Conservation (phyloP, 129 eudicot genomes). For the Glebionis coronaria region DNA sequence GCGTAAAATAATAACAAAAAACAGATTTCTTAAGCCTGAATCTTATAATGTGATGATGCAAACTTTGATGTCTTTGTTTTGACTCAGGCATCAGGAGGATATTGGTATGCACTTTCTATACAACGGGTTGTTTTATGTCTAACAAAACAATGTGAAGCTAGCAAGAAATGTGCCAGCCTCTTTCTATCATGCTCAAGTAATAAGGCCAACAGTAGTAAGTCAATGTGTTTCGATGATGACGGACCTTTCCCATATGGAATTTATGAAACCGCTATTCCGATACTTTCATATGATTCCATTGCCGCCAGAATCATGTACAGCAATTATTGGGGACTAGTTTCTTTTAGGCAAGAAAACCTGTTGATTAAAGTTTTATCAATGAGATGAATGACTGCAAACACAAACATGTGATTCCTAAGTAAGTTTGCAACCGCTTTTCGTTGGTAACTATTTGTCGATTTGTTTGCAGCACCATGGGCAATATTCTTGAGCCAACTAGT, state of each 20-base stretch:
- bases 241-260: conserved; percentile 48
- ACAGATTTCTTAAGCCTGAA: no score
- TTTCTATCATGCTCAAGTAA: conserved; percentile 38
- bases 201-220: conserved; percentile 25
- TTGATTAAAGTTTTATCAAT: neutral
- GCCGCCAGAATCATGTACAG: conserved; percentile 39
- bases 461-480: conserved; percentile 50
- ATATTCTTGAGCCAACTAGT: conserved; percentile 45
- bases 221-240: conserved; percentile 37
- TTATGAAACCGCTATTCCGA: conserved; percentile 42
- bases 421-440: no score
- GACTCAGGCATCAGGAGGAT: conserved; percentile 48
- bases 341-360: conserved; percentile 43
- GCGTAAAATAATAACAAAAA: no score
- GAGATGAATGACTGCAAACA: neutral
- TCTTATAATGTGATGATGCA: neutral
- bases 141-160: conserved; percentile 32
- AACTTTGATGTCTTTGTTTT: neutral
- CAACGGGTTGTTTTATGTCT: conserved; percentile 44
- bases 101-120: conserved; percentile 46
- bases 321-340: conserved; percentile 48
- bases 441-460: neutral
- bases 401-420: neutral
- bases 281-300: conserved; percentile 35
- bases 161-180: conserved; percentile 21